A percentile compares a stretch with the other conserved stretches of the same genome.
These are phyloP conservation scores for Hymenoscyphus fructigenus DNA, from an alignment of 2,329 filamentous ascomycete genomes.

Conservation along the genomic window DNA sequence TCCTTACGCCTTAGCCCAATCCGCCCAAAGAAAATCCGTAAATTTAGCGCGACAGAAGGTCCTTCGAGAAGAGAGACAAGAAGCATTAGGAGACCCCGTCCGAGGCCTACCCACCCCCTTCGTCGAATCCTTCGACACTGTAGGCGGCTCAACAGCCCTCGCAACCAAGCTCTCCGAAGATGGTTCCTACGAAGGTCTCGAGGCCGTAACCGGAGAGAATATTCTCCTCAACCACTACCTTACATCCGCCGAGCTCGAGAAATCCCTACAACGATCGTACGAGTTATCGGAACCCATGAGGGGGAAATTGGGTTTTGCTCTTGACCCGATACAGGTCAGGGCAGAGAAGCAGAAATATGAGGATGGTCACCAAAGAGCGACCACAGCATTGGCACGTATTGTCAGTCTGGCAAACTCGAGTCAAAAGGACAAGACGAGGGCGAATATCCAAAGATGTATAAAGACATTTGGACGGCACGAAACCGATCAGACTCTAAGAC, in stretches of 20 bases:
- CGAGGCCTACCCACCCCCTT: slow-evolving; percentile 79
- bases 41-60: slow-evolving; percentile 74
- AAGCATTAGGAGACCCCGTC: slow-evolving; percentile 72
- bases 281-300: slow-evolving; percentile 60
- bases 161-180: slow-evolving; percentile 29
- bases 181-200: slow-evolving; percentile 45
- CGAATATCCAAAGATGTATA: slow-evolving; percentile 82
- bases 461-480: slow-evolving; percentile 87
- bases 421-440: slow-evolving; percentile 73
- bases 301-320: slow-evolving; percentile 28
- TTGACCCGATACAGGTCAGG: slow-evolving; percentile 42
- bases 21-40: slow-evolving; percentile 78
- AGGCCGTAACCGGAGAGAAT: slow-evolving; percentile 46
- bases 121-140: slow-evolving; percentile 74
- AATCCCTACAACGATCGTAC: slow-evolving; percentile 66
- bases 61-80: slow-evolving; percentile 63
- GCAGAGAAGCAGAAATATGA: slow-evolving; percentile 46
- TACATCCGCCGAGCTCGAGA: slow-evolving; percentile 62
- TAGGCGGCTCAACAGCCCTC: slow-evolving; percentile 33
- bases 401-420: slow-evolving; percentile 74
- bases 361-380: slow-evolving; percentile 62
- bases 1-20: slow-evolving; percentile 79
- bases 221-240: slow-evolving; percentile 75
- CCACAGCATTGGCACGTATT: slow-evolving; percentile 77
- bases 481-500: slow-evolving; percentile 70